Conservation (phyloP, 2,329 filamentous ascomycete genomes). For the Xylariaceae sp. region DNA sequence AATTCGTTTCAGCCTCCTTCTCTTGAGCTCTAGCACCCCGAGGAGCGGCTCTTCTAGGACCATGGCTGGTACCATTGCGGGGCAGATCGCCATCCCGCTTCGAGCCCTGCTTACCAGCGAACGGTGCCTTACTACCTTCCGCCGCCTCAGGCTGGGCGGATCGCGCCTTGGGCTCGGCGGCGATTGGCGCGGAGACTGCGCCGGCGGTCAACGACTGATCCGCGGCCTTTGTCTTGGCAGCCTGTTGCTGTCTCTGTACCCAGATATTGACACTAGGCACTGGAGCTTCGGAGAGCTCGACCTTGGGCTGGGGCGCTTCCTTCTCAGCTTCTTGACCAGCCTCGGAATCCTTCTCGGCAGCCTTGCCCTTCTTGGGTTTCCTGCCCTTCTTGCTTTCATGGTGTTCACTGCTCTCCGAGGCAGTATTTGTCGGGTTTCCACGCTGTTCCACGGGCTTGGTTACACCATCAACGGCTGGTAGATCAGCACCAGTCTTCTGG, state of each 20-base stretch:
- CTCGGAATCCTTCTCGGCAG: conserved; percentile 49
- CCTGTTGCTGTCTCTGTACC: conserved; percentile 65
- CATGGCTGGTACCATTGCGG: conserved; percentile 38
- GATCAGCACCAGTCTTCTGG: conserved; percentile 20
- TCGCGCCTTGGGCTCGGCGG: conserved; percentile 22
- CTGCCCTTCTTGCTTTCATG: conserved; percentile 58
- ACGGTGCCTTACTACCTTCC: conserved; percentile 27
- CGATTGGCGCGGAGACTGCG: not conserved
- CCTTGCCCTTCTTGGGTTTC: conserved; percentile 58
- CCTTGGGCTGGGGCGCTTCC: conserved; percentile 55
- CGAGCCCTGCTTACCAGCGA: conserved; percentile 38
- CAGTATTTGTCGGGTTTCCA: conserved; percentile 56
- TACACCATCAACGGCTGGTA: conserved; percentile 19
- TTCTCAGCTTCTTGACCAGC: conserved; percentile 47
- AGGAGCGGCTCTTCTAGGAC: conserved; percentile 37
- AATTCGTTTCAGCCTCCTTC: conserved; percentile 47
- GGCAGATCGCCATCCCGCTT: conserved; percentile 40
- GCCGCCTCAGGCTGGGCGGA: conserved; percentile 20
- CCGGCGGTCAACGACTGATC: conserved; percentile 10
- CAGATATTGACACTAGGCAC: conserved; percentile 83
- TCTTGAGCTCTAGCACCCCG: conserved; percentile 44
- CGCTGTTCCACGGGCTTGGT: conserved; percentile 40
- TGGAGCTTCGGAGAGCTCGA: conserved; percentile 72
- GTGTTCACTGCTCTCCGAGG: conserved; percentile 63
- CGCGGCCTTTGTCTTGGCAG: conserved; percentile 46